phyloP scores from a whole-genome alignment of 306 rosid species.

The Myrica gale region DNA sequence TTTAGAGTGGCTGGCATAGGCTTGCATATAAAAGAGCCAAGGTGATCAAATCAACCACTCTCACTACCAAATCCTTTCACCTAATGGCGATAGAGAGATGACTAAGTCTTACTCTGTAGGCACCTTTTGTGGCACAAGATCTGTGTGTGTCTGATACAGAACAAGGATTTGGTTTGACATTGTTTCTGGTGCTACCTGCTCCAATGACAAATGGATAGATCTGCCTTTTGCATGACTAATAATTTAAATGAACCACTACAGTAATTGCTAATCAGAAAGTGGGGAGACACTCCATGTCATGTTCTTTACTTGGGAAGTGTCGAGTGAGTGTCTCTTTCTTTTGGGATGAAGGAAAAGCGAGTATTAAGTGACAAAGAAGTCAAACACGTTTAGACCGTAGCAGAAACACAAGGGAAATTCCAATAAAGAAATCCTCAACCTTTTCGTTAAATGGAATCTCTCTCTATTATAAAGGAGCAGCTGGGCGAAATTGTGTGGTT shows the following conservation, averaged over 20 bases:
- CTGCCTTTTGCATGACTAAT: neutral
- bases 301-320: too few species aligned
- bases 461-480: neutral
- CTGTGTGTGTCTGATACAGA: neutral
- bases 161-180: neutral
- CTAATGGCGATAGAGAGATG: conserved; percentile 34
- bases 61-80: conserved; percentile 48
- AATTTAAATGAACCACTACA: too few species aligned
- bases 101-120: conserved; percentile 36
- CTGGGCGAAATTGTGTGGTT: neutral
- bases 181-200: conserved; percentile 43
- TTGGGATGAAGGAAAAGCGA: neutral
- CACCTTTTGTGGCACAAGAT: conserved; percentile 11
- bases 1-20: conserved; percentile 25
- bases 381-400: neutral
- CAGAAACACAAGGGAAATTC: neutral
- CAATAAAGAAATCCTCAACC: too few species aligned
- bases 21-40: conserved; percentile 31
- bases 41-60: conserved; percentile 40
- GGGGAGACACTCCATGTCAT: too few species aligned
- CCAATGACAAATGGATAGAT: conserved; percentile 13
- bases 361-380: too few species aligned
- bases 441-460: neutral
- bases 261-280: neutral
- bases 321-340: neutral